Percentiles rank a stretch among this genome's conserved stretches.
phyloP scores from a whole-genome alignment of 495 filamentous ascomycete genomes.

The Recurvomyces mirabilis region DNA sequence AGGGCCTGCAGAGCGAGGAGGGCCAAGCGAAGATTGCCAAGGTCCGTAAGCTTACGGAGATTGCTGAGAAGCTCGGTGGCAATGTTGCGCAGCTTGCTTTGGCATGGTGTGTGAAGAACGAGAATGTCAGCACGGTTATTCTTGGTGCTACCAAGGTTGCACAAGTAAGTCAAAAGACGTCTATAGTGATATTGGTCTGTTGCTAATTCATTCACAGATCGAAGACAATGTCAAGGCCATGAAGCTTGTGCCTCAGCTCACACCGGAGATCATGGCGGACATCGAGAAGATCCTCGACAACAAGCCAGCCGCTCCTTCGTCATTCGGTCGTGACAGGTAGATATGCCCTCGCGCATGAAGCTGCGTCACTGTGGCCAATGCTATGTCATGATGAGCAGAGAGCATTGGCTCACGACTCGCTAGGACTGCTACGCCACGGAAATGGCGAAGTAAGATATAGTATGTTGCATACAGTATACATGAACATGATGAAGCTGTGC shows the following conservation, averaged over 20 bases:
- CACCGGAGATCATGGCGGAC: constrained; percentile 34
- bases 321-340: constrained; percentile 27
- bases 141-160: constrained; percentile 23
- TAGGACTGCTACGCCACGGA: too few species aligned
- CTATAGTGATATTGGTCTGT: neutral
- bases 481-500: too few species aligned
- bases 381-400: too few species aligned
- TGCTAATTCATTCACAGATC: constrained; percentile 23
- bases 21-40: constrained; percentile 36
- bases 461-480: too few species aligned
- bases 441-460: too few species aligned
- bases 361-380: too few species aligned
- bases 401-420: too few species aligned
- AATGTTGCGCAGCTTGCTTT: constrained; percentile 27
- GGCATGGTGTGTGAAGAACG: constrained; percentile 33
- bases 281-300: constrained; percentile 34
- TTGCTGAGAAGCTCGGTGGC: constrained; percentile 32
- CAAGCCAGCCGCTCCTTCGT: constrained; percentile 24
- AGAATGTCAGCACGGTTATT: constrained; percentile 35
- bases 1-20: constrained; percentile 27
- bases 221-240: constrained; percentile 33
- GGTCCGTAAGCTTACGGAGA: constrained; percentile 30
- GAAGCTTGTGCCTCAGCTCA: constrained; percentile 30
- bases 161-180: constrained; percentile 4
- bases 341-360: neutral